Conservation (phyloP, 2,329 filamentous ascomycete species). For the Colletotrichum godetiae region DNA sequence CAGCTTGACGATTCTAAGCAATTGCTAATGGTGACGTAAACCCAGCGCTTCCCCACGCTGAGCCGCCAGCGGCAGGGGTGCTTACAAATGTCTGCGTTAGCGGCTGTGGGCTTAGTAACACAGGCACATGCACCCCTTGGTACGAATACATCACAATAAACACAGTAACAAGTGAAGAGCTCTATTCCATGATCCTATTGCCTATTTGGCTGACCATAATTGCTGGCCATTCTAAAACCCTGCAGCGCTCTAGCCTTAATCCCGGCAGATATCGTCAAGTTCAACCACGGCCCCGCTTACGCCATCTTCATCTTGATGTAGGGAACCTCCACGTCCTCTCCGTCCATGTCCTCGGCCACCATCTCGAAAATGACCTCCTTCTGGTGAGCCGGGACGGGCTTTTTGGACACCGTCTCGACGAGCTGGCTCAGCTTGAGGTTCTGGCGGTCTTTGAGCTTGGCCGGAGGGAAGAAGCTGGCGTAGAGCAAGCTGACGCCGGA, state of each 20-base stretch:
- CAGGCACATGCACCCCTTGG: no score
- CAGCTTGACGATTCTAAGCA: constrained; percentile 18
- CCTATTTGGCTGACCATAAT: neutral
- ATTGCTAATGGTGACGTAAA: constrained; percentile 52
- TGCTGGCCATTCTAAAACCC: neutral
- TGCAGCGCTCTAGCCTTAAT: neutral
- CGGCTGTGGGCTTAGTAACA: constrained; percentile 10
- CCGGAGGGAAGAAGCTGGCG: constrained; percentile 87
- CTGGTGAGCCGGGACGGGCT: constrained; percentile 89
- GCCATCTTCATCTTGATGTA: constrained; percentile 90
- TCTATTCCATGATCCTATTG: constrained; percentile 8
- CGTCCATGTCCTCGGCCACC: constrained; percentile 87
- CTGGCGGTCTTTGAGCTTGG: constrained; percentile 84
- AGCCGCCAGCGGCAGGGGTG: neutral
- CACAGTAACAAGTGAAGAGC: neutral
- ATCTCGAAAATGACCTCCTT: constrained; percentile 98
- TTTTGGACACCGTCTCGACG: constrained; percentile 90
- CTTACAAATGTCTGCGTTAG: constrained; percentile 30
- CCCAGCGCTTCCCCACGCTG: neutral
- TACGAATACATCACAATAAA: no score
- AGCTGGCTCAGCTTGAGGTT: constrained; percentile 88
- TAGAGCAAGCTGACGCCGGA: constrained; percentile 97
- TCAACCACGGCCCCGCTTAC: constrained; percentile 36
- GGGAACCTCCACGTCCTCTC: constrained; percentile 95
- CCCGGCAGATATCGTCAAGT: neutral